Evolutionary conservation across 331 rosid genomes (phyloP).

Genomic region (Ulmus americana): DNA sequence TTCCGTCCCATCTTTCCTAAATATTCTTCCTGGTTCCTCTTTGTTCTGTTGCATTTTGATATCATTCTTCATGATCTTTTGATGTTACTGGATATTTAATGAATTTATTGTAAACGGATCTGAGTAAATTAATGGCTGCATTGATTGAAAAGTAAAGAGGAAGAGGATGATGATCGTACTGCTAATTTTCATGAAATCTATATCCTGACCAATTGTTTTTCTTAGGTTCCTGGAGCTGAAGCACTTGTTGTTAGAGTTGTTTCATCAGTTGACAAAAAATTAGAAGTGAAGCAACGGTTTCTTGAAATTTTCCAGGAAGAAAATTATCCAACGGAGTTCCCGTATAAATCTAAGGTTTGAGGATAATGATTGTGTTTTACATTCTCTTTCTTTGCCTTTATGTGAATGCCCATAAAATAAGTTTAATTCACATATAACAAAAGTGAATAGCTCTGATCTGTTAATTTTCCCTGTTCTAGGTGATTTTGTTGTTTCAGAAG

Average conservation of each 20-base stretch:
- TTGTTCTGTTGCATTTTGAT: background rate
- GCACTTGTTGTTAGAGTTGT: slow-evolving; percentile 83
- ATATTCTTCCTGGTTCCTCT: background rate
- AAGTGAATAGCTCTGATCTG: slow-evolving; percentile 11
- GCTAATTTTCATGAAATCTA: too few relatives aligned
- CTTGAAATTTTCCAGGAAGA: slow-evolving; percentile 91
- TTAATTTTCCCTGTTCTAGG: slow-evolving; percentile 25
- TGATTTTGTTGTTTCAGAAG: slow-evolving; percentile 54
- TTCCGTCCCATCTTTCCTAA: too few relatives aligned
- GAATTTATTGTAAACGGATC: background rate
- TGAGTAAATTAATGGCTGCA: background rate
- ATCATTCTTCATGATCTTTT: too few relatives aligned
- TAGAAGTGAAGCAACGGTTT: slow-evolving; percentile 91
- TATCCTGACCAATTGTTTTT: slow-evolving; percentile 18
- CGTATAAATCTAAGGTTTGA: slow-evolving; percentile 87
- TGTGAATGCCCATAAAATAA: background rate
- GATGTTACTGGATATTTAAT: background rate
- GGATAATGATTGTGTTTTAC: background rate
- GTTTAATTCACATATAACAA: background rate
- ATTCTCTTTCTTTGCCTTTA: background rate
- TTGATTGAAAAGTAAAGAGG: background rate
- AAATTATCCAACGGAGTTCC: slow-evolving; percentile 88
- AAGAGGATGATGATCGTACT: too few relatives aligned
- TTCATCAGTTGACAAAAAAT: slow-evolving; percentile 91
- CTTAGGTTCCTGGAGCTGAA: slow-evolving; percentile 90